These are phyloP conservation scores for Phaeophleospora eucalypticola DNA, from an alignment of 2,329 filamentous ascomycete genomes.

Conservation along the genomic window DNA sequence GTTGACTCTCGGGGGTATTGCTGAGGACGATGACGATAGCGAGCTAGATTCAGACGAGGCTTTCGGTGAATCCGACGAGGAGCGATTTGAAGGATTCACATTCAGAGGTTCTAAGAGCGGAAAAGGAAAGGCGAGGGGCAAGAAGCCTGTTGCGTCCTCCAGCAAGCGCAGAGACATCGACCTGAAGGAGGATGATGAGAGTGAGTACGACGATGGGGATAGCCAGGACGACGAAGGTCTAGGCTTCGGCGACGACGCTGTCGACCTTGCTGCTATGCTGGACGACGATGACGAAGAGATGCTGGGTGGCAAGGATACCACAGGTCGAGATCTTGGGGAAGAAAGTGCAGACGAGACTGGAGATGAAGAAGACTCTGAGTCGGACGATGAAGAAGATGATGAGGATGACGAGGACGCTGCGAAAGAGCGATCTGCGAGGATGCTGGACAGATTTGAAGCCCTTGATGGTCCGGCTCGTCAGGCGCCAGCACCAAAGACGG, in stretches of 20 bases:
- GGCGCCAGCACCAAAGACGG: slow-evolving; percentile 26
- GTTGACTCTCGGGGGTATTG: slow-evolving; percentile 69
- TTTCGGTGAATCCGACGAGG: slow-evolving; percentile 83
- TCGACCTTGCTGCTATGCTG: slow-evolving; percentile 60
- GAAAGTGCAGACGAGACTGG: slow-evolving; percentile 26
- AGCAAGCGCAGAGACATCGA: slow-evolving; percentile 40
- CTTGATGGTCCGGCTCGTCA: slow-evolving; percentile 36
- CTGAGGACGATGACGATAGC: slow-evolving; percentile 63
- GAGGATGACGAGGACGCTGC: slow-evolving; percentile 50
- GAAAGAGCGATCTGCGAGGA: slow-evolving; percentile 56
- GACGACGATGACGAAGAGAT: slow-evolving; percentile 52
- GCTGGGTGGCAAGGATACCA: slow-evolving; percentile 30
- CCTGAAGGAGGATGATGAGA: slow-evolving; percentile 46
- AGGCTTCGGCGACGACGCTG: slow-evolving; percentile 55
- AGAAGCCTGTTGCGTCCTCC: slow-evolving; percentile 40
- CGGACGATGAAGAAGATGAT: slow-evolving; percentile 52
- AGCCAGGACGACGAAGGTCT: slow-evolving; percentile 49
- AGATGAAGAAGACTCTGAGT: slow-evolving; percentile 41
- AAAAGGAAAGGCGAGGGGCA: slow-evolving; percentile 47
- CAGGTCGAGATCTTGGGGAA: slow-evolving; percentile 32
- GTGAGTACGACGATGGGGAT: slow-evolving; percentile 42
- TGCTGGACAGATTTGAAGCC: slow-evolving; percentile 46
- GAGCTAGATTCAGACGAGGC: slow-evolving; percentile 75
- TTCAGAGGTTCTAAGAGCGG: slow-evolving; percentile 57
- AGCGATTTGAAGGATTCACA: slow-evolving; percentile 72